Percentiles rank a stretch among this genome's conserved stretches.
Evolutionary conservation across 768 basidiomycete genomes (phyloP).

Genomic region (Mycena albidolilacea): DNA sequence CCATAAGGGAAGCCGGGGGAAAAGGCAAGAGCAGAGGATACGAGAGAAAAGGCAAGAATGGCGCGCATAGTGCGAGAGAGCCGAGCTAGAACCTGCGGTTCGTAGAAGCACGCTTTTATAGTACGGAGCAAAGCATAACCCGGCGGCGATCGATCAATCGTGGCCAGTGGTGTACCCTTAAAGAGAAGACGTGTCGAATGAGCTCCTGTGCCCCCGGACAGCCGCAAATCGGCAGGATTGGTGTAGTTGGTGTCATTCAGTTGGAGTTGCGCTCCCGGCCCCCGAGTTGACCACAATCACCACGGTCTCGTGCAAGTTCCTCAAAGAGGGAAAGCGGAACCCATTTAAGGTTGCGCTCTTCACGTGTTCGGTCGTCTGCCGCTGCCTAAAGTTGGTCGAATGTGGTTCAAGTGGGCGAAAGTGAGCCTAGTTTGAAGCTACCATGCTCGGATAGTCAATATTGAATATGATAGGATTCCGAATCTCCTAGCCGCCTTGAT

Average conservation of each 20-base stretch:
- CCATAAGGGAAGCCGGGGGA: constrained; percentile 81
- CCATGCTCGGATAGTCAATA: too few species aligned
- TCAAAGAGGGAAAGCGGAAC: not conserved
- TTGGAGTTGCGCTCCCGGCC: not conserved
- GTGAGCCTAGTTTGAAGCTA: too few species aligned
- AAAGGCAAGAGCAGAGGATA: constrained; percentile 53
- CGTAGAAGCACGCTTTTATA: not conserved
- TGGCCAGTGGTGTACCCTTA: not conserved
- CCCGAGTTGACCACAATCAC: not conserved
- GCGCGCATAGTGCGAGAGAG: constrained; percentile 39
- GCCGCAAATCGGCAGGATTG: not conserved
- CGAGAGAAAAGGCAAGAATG: constrained; percentile 48
- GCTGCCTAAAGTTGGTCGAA: too few species aligned
- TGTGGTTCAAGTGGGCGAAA: too few species aligned
- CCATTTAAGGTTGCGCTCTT: not conserved
- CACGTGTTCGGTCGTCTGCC: not conserved
- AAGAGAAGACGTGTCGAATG: not conserved
- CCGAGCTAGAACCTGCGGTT: constrained; percentile 29
- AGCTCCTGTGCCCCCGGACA: not conserved
- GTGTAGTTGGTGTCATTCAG: not conserved
- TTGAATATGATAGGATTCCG: too few species aligned
- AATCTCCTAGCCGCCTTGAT: too few species aligned
- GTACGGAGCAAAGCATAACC: not conserved
- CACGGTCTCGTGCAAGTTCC: not conserved
- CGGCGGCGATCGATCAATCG: not conserved